Evolutionary conservation across 306 rosid species (phyloP).

Genomic region (Medicago arabica): DNA sequence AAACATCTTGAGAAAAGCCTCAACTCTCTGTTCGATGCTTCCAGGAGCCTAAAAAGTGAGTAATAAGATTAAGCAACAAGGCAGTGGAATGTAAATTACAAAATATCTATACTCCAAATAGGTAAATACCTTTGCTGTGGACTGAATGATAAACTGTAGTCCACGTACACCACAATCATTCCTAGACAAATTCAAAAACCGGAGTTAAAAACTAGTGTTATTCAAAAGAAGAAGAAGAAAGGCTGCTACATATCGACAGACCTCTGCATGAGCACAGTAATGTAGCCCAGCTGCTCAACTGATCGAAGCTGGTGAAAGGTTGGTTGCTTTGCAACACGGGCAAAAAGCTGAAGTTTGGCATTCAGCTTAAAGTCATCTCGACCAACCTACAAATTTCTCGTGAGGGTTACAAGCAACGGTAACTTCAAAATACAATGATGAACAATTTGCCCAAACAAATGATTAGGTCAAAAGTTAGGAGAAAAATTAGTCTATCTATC

Average conservation of each 20-base stretch:
- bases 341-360: slow-evolving; percentile 93
- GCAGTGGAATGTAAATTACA: slow-evolving; percentile 7
- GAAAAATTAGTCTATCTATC: slow-evolving; percentile 6
- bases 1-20: slow-evolving; percentile 78
- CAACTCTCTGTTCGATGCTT: slow-evolving; percentile 75
- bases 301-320: slow-evolving; percentile 96
- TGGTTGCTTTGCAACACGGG: slow-evolving; percentile 82
- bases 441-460: slow-evolving; percentile 32
- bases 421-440: slow-evolving; percentile 6
- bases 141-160: slow-evolving; percentile 81
- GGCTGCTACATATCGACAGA: slow-evolving; percentile 41
- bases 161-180: slow-evolving; percentile 85
- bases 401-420: slow-evolving; percentile 27
- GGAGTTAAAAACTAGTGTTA: slow-evolving; percentile 17
- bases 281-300: slow-evolving; percentile 97
- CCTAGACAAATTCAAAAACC: slow-evolving; percentile 56
- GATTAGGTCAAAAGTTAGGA: slow-evolving; percentile 5
- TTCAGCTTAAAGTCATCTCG: slow-evolving; percentile 81
- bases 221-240: background rate
- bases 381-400: slow-evolving; percentile 67
- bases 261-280: slow-evolving; percentile 77
- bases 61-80: slow-evolving; percentile 31
- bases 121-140: slow-evolving; percentile 75
- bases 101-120: slow-evolving; percentile 22
- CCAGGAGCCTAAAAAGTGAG: slow-evolving; percentile 69